Percentiles rank a stretch among this genome's conserved stretches.
Conservation (phyloP, 768 basidiomycete genomes). For the Agaricus sinodeliciosus region DNA sequence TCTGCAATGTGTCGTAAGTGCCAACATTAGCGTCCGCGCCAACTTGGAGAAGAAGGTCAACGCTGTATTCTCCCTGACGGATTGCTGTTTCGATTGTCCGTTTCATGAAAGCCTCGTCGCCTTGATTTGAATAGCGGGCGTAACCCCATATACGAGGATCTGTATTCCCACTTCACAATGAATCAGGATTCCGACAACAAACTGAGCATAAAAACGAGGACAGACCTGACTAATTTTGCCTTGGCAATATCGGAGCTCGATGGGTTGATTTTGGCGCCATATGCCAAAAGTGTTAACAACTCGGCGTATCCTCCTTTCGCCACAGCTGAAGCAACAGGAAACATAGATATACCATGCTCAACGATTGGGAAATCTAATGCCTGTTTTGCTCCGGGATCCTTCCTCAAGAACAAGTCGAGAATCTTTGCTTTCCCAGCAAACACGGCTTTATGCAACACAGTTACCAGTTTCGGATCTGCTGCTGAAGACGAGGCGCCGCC, state of each 20-base stretch:
- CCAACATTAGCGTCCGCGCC: slow-evolving; percentile 29
- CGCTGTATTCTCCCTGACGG: slow-evolving; percentile 29
- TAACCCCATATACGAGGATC: slow-evolving; percentile 17
- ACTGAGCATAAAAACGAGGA: not conserved
- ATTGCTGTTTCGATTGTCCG: slow-evolving; percentile 32
- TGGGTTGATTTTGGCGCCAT: slow-evolving; percentile 31
- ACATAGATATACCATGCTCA: slow-evolving; percentile 18
- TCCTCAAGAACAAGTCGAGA: slow-evolving; percentile 32
- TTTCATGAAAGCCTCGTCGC: slow-evolving; percentile 11
- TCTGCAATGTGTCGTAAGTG: slow-evolving; percentile 17
- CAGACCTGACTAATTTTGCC: slow-evolving; percentile 28
- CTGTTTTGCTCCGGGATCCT: slow-evolving; percentile 31
- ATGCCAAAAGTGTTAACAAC: slow-evolving; percentile 30
- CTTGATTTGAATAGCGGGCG: slow-evolving; percentile 19
- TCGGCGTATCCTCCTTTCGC: slow-evolving; percentile 25
- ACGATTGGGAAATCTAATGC: slow-evolving; percentile 34
- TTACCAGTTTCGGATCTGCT: slow-evolving; percentile 28
- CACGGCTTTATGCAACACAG: slow-evolving; percentile 37
- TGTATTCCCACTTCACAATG: slow-evolving; percentile 13
- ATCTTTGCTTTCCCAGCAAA: slow-evolving; percentile 28
- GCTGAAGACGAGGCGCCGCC: slow-evolving; percentile 36
- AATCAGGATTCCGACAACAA: not conserved
- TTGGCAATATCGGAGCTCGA: slow-evolving; percentile 29
- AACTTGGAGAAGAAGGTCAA: slow-evolving; percentile 30
- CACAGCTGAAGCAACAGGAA: slow-evolving; percentile 35